Evolutionary conservation across 768 basidiomycete species (phyloP), one percentile per base, ranked within the genome.

Genomic region (Mycena floridula): DNA sequence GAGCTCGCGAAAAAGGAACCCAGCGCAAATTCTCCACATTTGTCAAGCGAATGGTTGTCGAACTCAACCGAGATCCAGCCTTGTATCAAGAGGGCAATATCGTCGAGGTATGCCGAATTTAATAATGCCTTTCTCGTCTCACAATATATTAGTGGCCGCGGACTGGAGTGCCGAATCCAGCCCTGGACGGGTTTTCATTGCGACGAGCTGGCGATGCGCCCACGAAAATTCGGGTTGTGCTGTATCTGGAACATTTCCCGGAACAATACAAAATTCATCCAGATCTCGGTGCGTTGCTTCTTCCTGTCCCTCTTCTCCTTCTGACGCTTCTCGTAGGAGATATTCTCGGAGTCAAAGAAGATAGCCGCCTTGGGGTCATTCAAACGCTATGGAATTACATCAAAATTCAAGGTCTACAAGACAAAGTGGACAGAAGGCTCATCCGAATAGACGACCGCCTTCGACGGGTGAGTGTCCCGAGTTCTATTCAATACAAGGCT

Each of bases 361-460:
- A 89, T 23, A 90, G 87, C 26, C 77, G 89, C 23, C 68, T 84
- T 20, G 89, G 85, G 5, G 77, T 89, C 15, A 74, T 95, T 15
- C 83, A 89, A 45, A 77, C 87, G 0, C 59, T 96, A 9, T 98
- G 94, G 94, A 89, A 86, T 55, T 92, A 94, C 54, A 86, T 96
- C 66, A 95, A 93, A 59, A 67, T 83, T 12, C 73, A 91, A 52
- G 77, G 80, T 21, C 65, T 94, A 15, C 89, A 91, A 61, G 89
- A 91, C 61, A 90, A 89, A 52, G 76, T 77, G 0, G 88, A 91
- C 61, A 69, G 88, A 45, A 75, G 82, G 28, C 60, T 79, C 41
- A 78, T 91, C 42, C 76, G 77, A 9, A 72, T 80, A 2, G 89
- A 91, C 54, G 85, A 81, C 11, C 72, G 70, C 44, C 67, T 90